These are phyloP conservation scores for Oehlia diaphana DNA, from an alignment of 192 early-diverging fungal genomes.

Conservation along the genomic window DNA sequence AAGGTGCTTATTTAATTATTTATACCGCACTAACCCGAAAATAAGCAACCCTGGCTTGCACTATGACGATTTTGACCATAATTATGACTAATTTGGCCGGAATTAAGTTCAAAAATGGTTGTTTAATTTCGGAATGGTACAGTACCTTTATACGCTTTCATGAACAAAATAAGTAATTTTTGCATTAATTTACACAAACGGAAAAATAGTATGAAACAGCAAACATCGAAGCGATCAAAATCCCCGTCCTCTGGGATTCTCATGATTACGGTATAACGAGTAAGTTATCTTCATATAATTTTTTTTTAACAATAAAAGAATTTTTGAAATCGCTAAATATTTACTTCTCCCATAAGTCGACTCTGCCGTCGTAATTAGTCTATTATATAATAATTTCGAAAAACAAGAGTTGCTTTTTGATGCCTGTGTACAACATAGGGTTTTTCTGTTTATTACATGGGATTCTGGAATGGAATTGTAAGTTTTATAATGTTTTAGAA, in stretches of 20 bases:
- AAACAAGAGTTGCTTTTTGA: constrained; percentile 6
- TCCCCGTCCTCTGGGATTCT: neutral
- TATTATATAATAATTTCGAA: constrained; percentile 19
- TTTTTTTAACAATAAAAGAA: too few relatives aligned
- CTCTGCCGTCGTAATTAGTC: neutral
- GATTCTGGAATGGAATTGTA: constrained; percentile 14
- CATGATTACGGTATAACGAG: neutral
- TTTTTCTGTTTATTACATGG: constrained; percentile 1
- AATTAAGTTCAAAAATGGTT: too few relatives aligned
- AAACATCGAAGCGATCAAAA: neutral
- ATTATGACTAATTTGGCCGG: too few relatives aligned
- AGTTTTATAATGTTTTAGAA: neutral
- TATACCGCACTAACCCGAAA: too few relatives aligned
- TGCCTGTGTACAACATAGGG: neutral
- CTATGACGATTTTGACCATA: too few relatives aligned
- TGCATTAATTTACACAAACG: too few relatives aligned
- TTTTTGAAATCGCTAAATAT: too few relatives aligned
- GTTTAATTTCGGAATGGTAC: too few relatives aligned
- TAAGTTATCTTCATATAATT: neutral
- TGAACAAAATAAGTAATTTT: too few relatives aligned
- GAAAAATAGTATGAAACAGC: neutral
- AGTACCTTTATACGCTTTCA: too few relatives aligned
- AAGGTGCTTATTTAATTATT: neutral
- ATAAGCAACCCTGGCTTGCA: too few relatives aligned
- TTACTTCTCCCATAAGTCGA: neutral